Evolutionary conservation across 768 basidiomycete species (phyloP), one percentile per base, ranked within the genome.

Genomic region (Mycena rebaudengoi): DNA sequence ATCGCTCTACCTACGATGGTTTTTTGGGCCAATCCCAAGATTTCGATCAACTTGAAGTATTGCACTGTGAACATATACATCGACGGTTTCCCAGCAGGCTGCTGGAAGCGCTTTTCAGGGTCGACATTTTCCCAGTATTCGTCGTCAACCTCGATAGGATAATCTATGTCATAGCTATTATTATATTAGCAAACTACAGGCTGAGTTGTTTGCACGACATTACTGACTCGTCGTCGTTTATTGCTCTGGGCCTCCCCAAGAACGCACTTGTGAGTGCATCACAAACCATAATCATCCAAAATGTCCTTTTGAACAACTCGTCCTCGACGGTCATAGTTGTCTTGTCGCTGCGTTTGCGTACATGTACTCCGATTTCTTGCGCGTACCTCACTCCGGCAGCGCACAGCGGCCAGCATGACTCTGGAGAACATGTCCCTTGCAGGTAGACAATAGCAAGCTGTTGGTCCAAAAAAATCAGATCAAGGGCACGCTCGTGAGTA

Each of bases 101-200:
- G 88, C 37, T 78, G 77, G 71, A 86, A 87, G 4, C 75, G 71
- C 30, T 74, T 73, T 7, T 73, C 73, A 0, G 78, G 77, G 29
- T 81, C 82, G 35, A 68, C 76, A 59, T 74, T 75, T 7, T 80
- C 79, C 86, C 87, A 89, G 51, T 83, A 88, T 39, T 88, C 86
- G 67, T 89, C 88, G 55, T 89, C 88, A 6, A 85, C 83, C 11
- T 86, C 85, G 0, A 82, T 69, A 2, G 88, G 87, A 11, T 81
- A 79, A 37, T 86, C 86, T 10, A 85, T 74, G 59, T 89, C 88
- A 55, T 87, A 60, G 33, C 65, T 67, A 11, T 63, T 7, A 43
- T 30, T 3, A 39, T 8, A 18, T 2, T 20, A 28, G 35, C 26
- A n/a, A 21, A 32, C n/a, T 20, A 39, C 6, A 14, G 13, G 11